Conservation (phyloP, 2,329 filamentous ascomycete genomes). For the Penicillium verrucosum region DNA sequence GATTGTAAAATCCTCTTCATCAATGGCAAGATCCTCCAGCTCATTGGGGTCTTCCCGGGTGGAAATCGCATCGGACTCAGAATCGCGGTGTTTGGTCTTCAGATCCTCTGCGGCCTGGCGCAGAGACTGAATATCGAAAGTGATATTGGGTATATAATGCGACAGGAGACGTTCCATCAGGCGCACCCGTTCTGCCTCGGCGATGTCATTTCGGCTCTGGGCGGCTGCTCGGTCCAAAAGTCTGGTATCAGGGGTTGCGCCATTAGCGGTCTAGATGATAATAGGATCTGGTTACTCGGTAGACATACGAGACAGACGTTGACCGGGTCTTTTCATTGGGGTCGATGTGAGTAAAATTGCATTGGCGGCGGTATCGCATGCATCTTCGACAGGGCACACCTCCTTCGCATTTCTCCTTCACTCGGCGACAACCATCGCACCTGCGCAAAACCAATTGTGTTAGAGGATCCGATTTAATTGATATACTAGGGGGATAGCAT, state of each 20-base stretch:
- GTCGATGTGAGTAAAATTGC: slow-evolving; percentile 47
- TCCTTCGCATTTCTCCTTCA: slow-evolving; percentile 58
- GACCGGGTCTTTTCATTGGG: slow-evolving; percentile 34
- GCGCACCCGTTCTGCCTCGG: slow-evolving; percentile 36
- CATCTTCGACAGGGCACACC: slow-evolving; percentile 55
- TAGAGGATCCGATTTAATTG: slow-evolving; percentile 6
- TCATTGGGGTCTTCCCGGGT: slow-evolving; percentile 35
- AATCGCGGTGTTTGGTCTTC: slow-evolving; percentile 36
- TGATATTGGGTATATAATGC: slow-evolving; percentile 48
- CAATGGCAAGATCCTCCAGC: slow-evolving; percentile 41
- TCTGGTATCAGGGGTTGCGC: slow-evolving; percentile 10
- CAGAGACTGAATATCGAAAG: slow-evolving; percentile 43
- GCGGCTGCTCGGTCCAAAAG: slow-evolving; percentile 31
- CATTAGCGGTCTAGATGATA: slow-evolving; percentile 1
- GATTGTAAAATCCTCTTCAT: slow-evolving; percentile 43
- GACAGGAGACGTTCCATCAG: slow-evolving; percentile 50
- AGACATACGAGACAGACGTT: slow-evolving; percentile 33
- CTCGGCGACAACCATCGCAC: slow-evolving; percentile 54
- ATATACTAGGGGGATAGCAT: slow-evolving; percentile 14
- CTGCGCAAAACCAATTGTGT: slow-evolving; percentile 30
- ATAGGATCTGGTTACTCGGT: neutral
- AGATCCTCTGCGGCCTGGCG: slow-evolving; percentile 45
- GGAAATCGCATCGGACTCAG: slow-evolving; percentile 31
- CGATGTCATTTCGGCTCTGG: slow-evolving; percentile 34
- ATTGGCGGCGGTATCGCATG: slow-evolving; percentile 50